These are phyloP conservation scores for Naganishia kalamii DNA, from an alignment of 768 basidiomycete genomes.

Conservation along the genomic window DNA sequence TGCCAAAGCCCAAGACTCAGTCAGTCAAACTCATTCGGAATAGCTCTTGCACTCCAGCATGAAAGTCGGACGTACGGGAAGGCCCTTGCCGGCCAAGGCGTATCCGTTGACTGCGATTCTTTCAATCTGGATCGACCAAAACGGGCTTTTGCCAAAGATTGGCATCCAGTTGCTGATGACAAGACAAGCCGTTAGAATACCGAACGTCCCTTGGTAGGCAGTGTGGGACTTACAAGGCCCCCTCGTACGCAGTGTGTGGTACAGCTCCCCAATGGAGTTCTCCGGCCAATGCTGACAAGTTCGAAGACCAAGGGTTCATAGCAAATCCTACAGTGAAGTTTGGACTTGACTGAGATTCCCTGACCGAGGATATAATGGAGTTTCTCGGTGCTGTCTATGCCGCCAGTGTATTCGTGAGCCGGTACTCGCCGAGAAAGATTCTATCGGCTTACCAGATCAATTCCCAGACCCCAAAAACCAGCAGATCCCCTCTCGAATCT, in stretches of 20 bases:
- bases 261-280: slow-evolving; percentile 42
- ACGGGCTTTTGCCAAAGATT: slow-evolving; percentile 25
- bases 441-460: slow-evolving; percentile 34
- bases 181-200: not conserved
- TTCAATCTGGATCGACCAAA: slow-evolving; percentile 35
- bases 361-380: slow-evolving; percentile 31
- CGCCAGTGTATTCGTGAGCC: too few species aligned
- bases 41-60: not conserved
- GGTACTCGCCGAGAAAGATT: not conserved
- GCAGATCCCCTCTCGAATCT: slow-evolving; percentile 28
- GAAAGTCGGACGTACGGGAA: slow-evolving; percentile 28
- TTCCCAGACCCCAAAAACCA: slow-evolving; percentile 41
- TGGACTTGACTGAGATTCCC: slow-evolving; percentile 21
- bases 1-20: not conserved
- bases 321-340: slow-evolving; percentile 34
- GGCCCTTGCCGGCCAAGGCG: slow-evolving; percentile 26
- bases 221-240: slow-evolving; percentile 37
- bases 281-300: slow-evolving; percentile 27
- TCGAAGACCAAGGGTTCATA: slow-evolving; percentile 27
- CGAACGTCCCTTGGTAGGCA: not conserved
- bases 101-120: slow-evolving; percentile 27
- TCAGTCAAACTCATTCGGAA: not conserved
- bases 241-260: slow-evolving; percentile 27
- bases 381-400: slow-evolving; percentile 6
- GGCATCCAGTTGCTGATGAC: slow-evolving; percentile 37